These are phyloP conservation scores for Cenchrus purpureus DNA, from an alignment of 176 grass and related monocot genomes.

Conservation along the genomic window DNA sequence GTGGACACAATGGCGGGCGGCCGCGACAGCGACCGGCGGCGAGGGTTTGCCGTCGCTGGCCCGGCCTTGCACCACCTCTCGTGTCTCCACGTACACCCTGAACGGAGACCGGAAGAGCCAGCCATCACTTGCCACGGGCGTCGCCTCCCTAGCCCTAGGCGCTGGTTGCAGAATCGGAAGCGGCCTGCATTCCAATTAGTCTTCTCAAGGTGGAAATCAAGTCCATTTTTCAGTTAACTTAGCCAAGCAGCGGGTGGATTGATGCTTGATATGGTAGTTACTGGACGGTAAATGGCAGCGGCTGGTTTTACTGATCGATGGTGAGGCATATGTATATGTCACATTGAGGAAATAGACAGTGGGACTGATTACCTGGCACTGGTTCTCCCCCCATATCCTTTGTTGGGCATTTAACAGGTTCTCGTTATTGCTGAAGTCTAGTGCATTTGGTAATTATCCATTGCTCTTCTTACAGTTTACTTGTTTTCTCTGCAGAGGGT, in stretches of 20 bases:
- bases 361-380: background rate
- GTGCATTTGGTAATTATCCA: background rate
- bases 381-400: background rate
- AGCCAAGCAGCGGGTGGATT: background rate
- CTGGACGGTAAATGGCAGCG: background rate
- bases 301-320: background rate
- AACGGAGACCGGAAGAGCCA: too few species aligned
- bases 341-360: background rate
- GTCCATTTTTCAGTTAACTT: background rate
- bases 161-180: background rate
- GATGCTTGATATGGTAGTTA: background rate
- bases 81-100: background rate
- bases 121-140: background rate
- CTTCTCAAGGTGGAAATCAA: background rate
- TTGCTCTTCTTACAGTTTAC: background rate
- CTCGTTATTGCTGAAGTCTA: background rate
- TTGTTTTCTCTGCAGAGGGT: background rate
- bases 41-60: constrained; percentile 5
- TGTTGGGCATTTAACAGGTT: background rate
- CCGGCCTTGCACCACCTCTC: background rate
- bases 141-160: background rate
- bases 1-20: background rate
- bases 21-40: background rate
- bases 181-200: background rate
- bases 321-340: background rate